Evolutionary conservation across 2,329 filamentous ascomycete genomes (phyloP), one percentile per base, ranked within the genome.

Genomic region (Alternaria panax): DNA sequence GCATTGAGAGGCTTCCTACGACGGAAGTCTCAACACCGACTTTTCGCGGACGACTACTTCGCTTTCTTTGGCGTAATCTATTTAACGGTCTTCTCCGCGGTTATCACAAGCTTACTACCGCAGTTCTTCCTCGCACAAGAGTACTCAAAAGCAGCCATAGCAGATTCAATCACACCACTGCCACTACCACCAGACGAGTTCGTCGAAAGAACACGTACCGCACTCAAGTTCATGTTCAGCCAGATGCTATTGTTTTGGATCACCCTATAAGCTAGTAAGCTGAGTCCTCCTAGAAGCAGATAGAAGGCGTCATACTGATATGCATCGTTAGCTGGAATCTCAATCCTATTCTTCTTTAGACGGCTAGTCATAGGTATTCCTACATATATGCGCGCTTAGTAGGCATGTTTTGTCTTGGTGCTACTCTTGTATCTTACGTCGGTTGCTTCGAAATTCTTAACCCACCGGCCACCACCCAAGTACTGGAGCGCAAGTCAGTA

Each of bases 231-330:
- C 7, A 55, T 59, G 51, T 55, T 59, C 28, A 55, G 51, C 22
- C 57, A 59, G 18, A 59, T 59, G 57, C 38, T 59, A 5, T n/a
- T 59, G 18, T 59, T 54, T n/a, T 55, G 57, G 57, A 59, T 51
- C 11, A 59, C 57, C 1, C 9, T 59, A 14, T 55, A 51, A 51
- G 57, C 57, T 30, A 40, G 57, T 59, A 30, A 34, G 51, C 45
- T 45, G 43, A 16, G 12, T 14, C 7, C 7, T 12, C 30, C 16
- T 0, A 14, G 30, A 32, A 5, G 12, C 4, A 0, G 12, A 12
- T 14, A 14, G 0, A 7, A 14, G 12, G 16, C 16, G 3, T 32
- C 16, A 1, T 16, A 2, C 30, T 32, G 30, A 32, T 16, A 16
- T 7, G 1, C 5, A 2, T 32, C 0, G 14, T 6, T 16, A 32